Conservation (phyloP, 768 basidiomycete species). For the Hypholoma sublateritium region DNA sequence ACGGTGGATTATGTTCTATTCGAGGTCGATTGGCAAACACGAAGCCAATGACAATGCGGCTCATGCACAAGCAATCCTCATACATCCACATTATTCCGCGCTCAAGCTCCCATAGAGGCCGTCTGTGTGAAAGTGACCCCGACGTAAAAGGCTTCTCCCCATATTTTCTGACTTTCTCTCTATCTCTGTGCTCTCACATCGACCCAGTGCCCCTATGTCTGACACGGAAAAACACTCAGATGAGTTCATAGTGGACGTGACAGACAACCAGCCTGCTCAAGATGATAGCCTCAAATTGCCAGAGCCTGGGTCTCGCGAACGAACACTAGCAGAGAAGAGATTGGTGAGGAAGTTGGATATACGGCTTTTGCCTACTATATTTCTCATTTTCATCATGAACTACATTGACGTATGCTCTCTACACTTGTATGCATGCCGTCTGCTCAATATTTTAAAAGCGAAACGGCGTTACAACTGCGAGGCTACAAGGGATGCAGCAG, state of each 20-base stretch:
- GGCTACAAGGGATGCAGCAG: conserved; percentile 49
- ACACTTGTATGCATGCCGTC: neutral
- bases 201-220: conserved; percentile 5
- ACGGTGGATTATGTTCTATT: neutral
- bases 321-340: conserved; percentile 35
- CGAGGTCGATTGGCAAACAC: neutral
- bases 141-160: neutral
- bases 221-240: conserved; percentile 16
- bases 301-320: conserved; percentile 25
- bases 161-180: neutral
- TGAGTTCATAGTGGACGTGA: conserved; percentile 5
- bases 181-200: neutral
- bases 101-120: neutral
- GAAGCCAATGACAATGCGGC: neutral
- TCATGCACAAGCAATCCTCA: neutral
- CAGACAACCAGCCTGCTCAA: neutral
- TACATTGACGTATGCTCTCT: conserved; percentile 55
- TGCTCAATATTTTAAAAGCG: conserved; percentile 29
- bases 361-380: conserved; percentile 55
- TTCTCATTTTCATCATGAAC: conserved; percentile 65
- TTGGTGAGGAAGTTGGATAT: conserved; percentile 58
- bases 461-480: conserved; percentile 48
- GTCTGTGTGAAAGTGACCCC: conserved; percentile 1
- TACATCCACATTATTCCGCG: neutral
- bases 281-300: conserved; percentile 11